These are phyloP conservation scores for Thelonectria olida DNA, from an alignment of 2,329 filamentous ascomycete species.

Conservation along the genomic window DNA sequence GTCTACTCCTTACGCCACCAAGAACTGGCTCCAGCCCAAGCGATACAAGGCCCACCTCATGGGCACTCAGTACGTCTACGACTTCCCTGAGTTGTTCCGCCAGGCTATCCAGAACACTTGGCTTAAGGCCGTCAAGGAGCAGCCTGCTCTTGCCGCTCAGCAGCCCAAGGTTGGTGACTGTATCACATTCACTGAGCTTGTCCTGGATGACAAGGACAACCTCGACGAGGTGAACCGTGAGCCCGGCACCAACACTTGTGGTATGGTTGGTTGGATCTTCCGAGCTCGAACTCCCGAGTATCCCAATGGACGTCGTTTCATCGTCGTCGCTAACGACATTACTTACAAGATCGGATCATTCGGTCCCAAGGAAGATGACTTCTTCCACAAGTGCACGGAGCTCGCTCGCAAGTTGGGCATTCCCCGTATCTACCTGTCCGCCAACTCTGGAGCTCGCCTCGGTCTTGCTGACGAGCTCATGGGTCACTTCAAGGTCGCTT, in stretches of 20 bases:
- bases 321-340: constrained; percentile 98
- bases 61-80: constrained; percentile 99
- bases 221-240: constrained; percentile 93
- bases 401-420: constrained; percentile 93
- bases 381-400: constrained; percentile 99
- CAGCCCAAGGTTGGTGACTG: constrained; percentile 89
- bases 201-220: constrained; percentile 93
- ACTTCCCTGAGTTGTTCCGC: constrained; percentile 99
- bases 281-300: constrained; percentile 96
- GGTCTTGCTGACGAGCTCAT: constrained; percentile 97
- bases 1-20: constrained; percentile 92
- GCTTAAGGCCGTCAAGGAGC: constrained; percentile 77
- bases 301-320: constrained; percentile 88
- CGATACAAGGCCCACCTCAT: constrained; percentile 99
- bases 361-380: constrained; percentile 94
- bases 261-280: constrained; percentile 99
- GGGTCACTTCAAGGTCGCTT: constrained; percentile 95
- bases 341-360: constrained; percentile 99
- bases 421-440: constrained; percentile 95
- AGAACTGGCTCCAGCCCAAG: constrained; percentile 98
- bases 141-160: constrained; percentile 78
- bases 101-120: constrained; percentile 97
- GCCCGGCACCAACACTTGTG: constrained; percentile 92
- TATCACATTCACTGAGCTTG: constrained; percentile 92
- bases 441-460: constrained; percentile 97